These are phyloP conservation scores for Echinochloa phyllopogon DNA, from an alignment of 176 grass and related monocot genomes.

Conservation along the genomic window DNA sequence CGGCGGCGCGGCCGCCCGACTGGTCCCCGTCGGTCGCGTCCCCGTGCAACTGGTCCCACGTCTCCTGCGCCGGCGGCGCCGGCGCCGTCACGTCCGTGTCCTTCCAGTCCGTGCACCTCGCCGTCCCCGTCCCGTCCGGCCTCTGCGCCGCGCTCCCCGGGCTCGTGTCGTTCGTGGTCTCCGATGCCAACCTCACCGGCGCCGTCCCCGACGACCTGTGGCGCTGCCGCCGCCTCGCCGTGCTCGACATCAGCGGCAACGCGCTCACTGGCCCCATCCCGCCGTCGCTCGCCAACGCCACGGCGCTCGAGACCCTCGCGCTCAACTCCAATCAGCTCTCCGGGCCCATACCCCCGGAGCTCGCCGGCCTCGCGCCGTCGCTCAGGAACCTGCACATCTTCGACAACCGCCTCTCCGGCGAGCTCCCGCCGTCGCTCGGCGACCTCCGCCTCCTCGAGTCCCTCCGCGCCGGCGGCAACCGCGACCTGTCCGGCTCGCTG, in stretches of 20 bases:
- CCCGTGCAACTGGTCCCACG: conserved; percentile 87
- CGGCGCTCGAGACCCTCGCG: conserved; percentile 44
- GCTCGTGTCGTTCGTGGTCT: conserved; percentile 54
- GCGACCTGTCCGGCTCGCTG: conserved; percentile 66
- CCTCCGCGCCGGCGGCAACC: conserved; percentile 78
- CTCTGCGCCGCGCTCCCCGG: conserved; percentile 60
- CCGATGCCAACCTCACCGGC: conserved; percentile 86
- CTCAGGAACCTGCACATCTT: conserved; percentile 65
- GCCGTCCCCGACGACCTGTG: conserved; percentile 56
- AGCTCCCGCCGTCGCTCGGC: conserved; percentile 71
- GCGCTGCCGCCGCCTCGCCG: conserved; percentile 64
- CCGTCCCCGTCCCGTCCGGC: conserved; percentile 28
- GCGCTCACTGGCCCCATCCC: conserved; percentile 72
- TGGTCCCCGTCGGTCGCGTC: conserved; percentile 61
- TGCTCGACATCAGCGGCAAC: conserved; percentile 78
- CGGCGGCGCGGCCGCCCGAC: conserved; percentile 52
- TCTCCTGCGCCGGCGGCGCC: conserved; percentile 45
- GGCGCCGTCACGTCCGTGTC: conserved; percentile 43
- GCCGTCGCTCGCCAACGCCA: conserved; percentile 47
- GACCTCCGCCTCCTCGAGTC: conserved; percentile 64
- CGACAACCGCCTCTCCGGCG: conserved; percentile 80
- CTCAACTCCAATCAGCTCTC: conserved; percentile 89
- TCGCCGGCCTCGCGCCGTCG: conserved; percentile 29
- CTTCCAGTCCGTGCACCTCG: conserved; percentile 82
- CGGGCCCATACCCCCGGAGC: conserved; percentile 54